Conservation (phyloP, 2,329 filamentous ascomycete species). For the Trichoderma brevicompactum region DNA sequence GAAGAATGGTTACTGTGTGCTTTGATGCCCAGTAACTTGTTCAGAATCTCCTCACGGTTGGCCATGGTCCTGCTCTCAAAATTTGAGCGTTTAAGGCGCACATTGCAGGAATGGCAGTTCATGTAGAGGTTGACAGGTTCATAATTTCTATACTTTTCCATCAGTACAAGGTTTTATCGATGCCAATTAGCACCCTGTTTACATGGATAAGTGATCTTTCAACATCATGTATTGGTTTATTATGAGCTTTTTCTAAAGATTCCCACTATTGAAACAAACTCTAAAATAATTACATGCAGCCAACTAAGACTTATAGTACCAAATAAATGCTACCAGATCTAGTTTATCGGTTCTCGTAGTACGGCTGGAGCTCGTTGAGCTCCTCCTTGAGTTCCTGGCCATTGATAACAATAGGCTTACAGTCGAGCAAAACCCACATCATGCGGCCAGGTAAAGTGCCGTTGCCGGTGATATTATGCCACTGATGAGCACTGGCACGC, state of each 20-base stretch:
- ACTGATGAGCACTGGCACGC: slow-evolving; percentile 45
- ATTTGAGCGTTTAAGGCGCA: no score
- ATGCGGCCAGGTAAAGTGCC: slow-evolving; percentile 20
- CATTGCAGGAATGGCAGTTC: no score
- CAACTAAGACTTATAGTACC: not conserved
- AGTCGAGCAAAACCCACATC: slow-evolving; percentile 25
- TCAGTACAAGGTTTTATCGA: no score
- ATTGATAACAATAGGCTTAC: slow-evolving; percentile 20
- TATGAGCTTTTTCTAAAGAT: not conserved
- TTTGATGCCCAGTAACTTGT: no score
- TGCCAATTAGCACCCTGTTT: no score
- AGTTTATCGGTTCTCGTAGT: slow-evolving; percentile 16
- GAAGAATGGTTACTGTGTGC: no score
- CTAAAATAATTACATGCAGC: not conserved
- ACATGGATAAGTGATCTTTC: no score
- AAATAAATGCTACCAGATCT: not conserved
- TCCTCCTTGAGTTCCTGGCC: slow-evolving; percentile 16
- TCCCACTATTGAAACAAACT: not conserved
- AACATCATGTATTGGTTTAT: not conserved
- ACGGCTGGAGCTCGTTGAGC: slow-evolving; percentile 14
- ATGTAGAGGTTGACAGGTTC: no score
- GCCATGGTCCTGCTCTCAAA: no score
- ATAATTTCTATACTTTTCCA: no score
- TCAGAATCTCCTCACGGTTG: no score
- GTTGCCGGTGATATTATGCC: slow-evolving; percentile 20